Evolutionary conservation across 306 rosid genomes (phyloP), one percentile per base, ranked within the genome.

Genomic region (Prunus armeniaca): DNA sequence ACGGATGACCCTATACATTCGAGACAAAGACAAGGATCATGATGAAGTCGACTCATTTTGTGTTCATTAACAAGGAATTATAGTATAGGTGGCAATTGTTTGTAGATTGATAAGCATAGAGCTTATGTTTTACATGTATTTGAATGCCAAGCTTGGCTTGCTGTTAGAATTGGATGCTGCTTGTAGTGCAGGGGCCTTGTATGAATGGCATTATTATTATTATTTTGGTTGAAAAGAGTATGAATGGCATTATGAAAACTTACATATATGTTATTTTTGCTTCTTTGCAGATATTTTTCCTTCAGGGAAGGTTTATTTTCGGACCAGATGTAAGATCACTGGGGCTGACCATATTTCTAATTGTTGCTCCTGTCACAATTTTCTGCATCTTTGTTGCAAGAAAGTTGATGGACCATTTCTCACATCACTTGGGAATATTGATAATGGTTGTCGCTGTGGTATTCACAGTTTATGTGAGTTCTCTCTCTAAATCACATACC

Each of bases 311-410:
- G 87, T 89, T 95, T 83, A 86, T 95, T 79, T 95, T 95, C 57
- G 99, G 99, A 77, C 99, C 99, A n/a, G 99, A 95, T 89, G 97
- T 89, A 81, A 85, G 99, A 85, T 95, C 99, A 12, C 72, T 95
- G 91, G 86, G 77, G 43, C 83, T 95, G 86, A 95, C 99, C 27
- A 79, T 95, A 75, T 87, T 90, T 73, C 93, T 95, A 45, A 88
- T 95, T 52, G 92, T 95, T 84, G 97, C 91, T 65, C 99, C 99
- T 41, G 86, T 90, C 6, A 63, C 90, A 22, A 75, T 87, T 84
- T 95, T 95, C 97, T 95, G 99, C 80, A 79, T 87, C 84, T 90
- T 89, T 87, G 93, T 95, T 75, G 99, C 90, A 84, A 82, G 89
- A 79, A 92, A 91, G 80, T 89, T 95, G 78, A 87, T 90, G 90